Base-by-base conservation (phyloP, 2,329 filamentous ascomycete genomes). In the Ophiostoma pallidulum region DNA sequence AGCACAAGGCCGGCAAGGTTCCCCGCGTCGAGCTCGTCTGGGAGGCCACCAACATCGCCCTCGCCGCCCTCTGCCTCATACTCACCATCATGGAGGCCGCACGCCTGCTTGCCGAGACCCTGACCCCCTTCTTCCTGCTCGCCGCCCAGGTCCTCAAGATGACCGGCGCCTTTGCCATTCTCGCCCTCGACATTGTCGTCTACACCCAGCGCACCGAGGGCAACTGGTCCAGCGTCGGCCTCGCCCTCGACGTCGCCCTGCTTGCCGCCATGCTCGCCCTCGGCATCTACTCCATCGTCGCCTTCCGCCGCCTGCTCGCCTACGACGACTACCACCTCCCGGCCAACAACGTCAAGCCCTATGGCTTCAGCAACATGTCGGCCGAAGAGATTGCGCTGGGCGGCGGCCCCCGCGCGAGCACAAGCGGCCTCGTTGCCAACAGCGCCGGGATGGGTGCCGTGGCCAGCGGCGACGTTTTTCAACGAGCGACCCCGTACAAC, bases 101-200 rank as follows among this genome's bases (percentile, higher is more conserved):
- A 18, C 68, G 66, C 48, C 57, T 66, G 22, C 51, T 70, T 26
- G 64, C 69, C 36, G 64, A 77, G 58, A 66, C 69, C 1, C 58
- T 79, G 46, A 78, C 75, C 10, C 75, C 75, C 2, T 71, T 74
- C 59, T 70, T 69, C 5, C 68, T 79, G 64, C 60, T 78, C 4
- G 70, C 72, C 52, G 70, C 68, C 16, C 70, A 75, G 50, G 59
- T 71, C 48, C 53, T 78, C 56, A 78, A 77, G 54, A 52, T 73
- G 37, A 65, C 68, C 0, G 67, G 73, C 18, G 66, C 72, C 0
- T 53, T 63, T 7, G 67, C 66, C 31, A 70, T 73, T 22, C 61
- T 78, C 20, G 70, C 63, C 1, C 63, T 79, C 22, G 74, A 78
- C 49, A 60, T 75, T 22, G 66, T 74, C 31, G 66, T 76, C n/a